phyloP scores from a whole-genome alignment of 192 early-diverging fungal genomes.

The Linnemannia exigua region DNA sequence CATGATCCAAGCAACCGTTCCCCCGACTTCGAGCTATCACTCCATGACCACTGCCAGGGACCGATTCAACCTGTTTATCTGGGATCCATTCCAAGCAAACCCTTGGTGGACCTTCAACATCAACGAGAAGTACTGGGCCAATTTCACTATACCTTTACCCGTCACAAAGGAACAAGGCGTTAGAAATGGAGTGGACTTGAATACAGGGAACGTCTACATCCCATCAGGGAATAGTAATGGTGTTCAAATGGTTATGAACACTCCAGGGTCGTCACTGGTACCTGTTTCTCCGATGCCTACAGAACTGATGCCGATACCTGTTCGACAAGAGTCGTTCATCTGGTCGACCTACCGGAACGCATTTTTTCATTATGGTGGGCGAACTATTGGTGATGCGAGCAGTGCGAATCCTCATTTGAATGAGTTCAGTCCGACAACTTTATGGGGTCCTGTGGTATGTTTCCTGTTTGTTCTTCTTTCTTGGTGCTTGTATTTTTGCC shows the following conservation, averaged over 20 bases:
- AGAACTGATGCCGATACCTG: not conserved
- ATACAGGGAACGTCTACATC: not conserved
- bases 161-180: not conserved
- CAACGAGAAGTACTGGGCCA: not conserved
- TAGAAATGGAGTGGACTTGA: not conserved
- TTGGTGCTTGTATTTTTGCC: not conserved
- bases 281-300: not conserved
- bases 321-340: too few relatives aligned
- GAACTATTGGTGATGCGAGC: not conserved
- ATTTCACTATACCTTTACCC: not conserved
- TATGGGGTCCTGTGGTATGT: not conserved
- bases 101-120: not conserved
- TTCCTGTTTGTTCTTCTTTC: not conserved
- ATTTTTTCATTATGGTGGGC: not conserved
- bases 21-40: not conserved
- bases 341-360: not conserved
- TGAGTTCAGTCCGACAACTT: not conserved
- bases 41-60: not conserved
- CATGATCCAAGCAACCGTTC: not conserved
- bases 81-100: not conserved
- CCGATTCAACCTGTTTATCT: not conserved
- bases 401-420: not conserved
- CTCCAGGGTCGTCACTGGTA: not conserved
- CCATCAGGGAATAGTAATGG: not conserved
- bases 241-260: not conserved